Base-by-base conservation (phyloP, 371 early-diverging fungal genomes). In the Apophysomyces trapeziformis region DNA sequence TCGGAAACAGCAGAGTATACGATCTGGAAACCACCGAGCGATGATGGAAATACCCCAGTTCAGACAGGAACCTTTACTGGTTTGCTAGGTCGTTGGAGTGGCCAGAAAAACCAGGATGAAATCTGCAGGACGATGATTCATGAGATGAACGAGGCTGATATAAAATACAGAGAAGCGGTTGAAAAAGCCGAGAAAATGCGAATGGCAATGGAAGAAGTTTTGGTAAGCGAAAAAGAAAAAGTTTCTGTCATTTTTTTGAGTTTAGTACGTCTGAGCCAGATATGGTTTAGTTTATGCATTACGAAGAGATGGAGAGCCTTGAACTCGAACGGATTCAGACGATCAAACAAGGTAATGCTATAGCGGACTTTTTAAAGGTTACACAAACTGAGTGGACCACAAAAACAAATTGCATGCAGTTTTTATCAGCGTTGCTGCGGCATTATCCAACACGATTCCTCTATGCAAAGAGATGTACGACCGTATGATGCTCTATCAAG, bases 351-450 rank as follows among this genome's bases (percentile, higher is more conserved):
- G 83, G 87, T 84, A 79, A 43, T 46, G 1, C 4, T 59, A 7
- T 57, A 12, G 21, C 36, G 18, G 50, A 57, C 32, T 26, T 26
- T 26, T 26, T 26, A 26, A 26, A 26, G 32, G 32, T 26, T 26
- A 26, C 32, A 26, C 32, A 2, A 26, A 26, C 32, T 26, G 32
- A 3, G 32, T 26, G 32, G 2, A 26, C 32, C 32, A 26, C 3
- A 26, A 26, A 26, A 26, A 26, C 1, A 2, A 26, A 26, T 26
- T 26, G 32, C 32, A 26, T 67, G 39, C 76, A 85, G 88, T 84
- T 1, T 86, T 92, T 63, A 79, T 85, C 63, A 87, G 87, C 70
- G 83, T 88, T 60, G 87, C 88, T 3, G 87, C 87, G 18, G 83
- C 87, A 43, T 73, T 85, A 58, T 87, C 87, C 57, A 85, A 84